Base-by-base conservation (phyloP, 2,329 filamentous ascomycete species). In the Xylariales sp. region DNA sequence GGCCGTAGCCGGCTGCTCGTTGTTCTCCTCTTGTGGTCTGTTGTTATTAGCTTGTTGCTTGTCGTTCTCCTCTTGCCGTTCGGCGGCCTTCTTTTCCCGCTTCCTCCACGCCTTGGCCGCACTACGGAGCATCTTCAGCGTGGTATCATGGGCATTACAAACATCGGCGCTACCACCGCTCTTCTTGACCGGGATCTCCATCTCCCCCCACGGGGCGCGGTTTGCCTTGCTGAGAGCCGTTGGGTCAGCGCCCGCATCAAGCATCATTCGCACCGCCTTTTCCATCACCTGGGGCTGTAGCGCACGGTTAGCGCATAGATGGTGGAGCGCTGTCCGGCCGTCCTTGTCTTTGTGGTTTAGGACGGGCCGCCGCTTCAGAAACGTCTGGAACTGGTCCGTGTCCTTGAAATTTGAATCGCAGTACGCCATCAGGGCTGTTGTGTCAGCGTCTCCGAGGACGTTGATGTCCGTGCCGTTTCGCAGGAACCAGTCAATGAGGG, bases 371-470 rank as follows among this genome's bases (percentile, higher is more conserved):
- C 10, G 16, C 1, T n/a, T 10, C n/a, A 71, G 39, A 30, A 71
- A 71, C 6, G 32, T 2, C 12, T 32, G n/a, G 18, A 70, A 66
- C 12, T 34, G 12, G 5, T 59, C 48, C 1, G 53, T 3, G 23
- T 59, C 41, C 1, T 12, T 16, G 41, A 66, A 62, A 8, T 4
- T 12, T 0, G 52, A 60, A 10, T 4, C 8, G 34, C 66, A 71
- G 48, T 67, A 69, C 2, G 16, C 28, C 67, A 71, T 71, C 16
- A 71, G 57, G 0, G 67, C 53, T 3, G 69, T 67, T n/a, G 23
- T 18, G 3, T 14, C 16, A 1, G 32, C 30, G 5, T 3, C 3
- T 23, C 18, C 14, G 7, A 43, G 43, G 23, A 5, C 34, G 18
- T 70, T 34, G 12, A 70, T 63, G 8, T 50, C 3, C 6, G 36